Evolutionary conservation across 805 yeast species (phyloP).

Genomic region (Sugiyamaella valdiviana): DNA sequence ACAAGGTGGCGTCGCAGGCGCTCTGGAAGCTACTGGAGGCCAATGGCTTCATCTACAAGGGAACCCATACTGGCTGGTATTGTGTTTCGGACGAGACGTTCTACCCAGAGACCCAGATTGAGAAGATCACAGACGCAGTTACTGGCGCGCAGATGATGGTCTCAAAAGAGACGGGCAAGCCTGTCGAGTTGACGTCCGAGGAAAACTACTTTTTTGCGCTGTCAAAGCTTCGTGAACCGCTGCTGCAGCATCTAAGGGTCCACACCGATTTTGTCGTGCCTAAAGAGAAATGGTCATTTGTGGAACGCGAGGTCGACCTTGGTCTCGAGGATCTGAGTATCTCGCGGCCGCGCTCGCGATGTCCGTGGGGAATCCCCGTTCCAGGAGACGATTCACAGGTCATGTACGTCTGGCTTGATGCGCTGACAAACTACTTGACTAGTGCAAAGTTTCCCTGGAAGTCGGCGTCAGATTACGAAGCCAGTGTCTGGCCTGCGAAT

Average conservation of each 20-base stretch:
- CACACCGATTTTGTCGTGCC: constrained; percentile 68
- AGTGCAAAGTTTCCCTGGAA: constrained; percentile 53
- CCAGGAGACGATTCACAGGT: constrained; percentile 74
- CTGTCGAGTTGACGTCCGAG: constrained; percentile 71
- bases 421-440: constrained; percentile 77
- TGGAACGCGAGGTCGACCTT: constrained; percentile 50
- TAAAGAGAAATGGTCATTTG: constrained; percentile 42
- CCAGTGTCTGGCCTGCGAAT: constrained; percentile 50
- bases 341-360: constrained; percentile 72
- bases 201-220: constrained; percentile 81
- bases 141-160: constrained; percentile 25
- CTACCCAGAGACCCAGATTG: constrained; percentile 71
- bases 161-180: constrained; percentile 63
- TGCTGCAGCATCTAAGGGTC: constrained; percentile 44
- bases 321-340: constrained; percentile 68
- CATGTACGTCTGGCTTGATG: constrained; percentile 96
- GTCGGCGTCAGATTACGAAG: constrained; percentile 20
- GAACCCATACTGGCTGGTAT: constrained; percentile 90
- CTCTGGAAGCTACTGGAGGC: constrained; percentile 62
- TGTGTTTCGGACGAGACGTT: constrained; percentile 92
- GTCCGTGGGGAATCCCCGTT: constrained; percentile 86
- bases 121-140: constrained; percentile 26
- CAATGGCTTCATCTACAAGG: constrained; percentile 69
- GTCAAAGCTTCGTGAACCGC: constrained; percentile 48
- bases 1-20: constrained; percentile 51